Evolutionary conservation across 306 rosid species (phyloP), one percentile per base, ranked within the genome.

Genomic region (Prosopis cineraria): DNA sequence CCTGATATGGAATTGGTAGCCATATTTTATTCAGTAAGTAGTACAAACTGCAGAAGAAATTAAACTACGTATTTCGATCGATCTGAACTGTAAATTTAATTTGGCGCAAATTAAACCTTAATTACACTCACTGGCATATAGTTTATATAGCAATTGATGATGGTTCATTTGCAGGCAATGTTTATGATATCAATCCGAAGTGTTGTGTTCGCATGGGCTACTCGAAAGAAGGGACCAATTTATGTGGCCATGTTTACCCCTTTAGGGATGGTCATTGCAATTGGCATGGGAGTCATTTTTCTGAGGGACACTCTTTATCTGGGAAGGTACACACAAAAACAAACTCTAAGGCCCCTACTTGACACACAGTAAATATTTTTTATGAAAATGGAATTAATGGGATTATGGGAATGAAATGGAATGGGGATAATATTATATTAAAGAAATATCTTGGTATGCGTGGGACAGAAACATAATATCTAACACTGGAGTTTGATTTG

Each of bases 191-290:
- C 86, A 12, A 6, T 77, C 22, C 66, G 84, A 45, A 76, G 69
- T 77, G 73, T 82, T 24, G 62, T 80, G 5, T 0, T 0, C 27
- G 0, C 58, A 43, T 84, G 89, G 89, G 90, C 86, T 45, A 29
- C 75, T 29, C 81, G 87, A 0, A 84, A 67, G 81, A 84, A 84
- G 68, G 93, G 90, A 14, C 85, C 93, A 48, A 27, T 84, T 44
- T 86, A 44, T 76, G 90, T 80, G 31, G 80, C 93, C 2, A 84
- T 82, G 81, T 86, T 86, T 40, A 72, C 0, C 5, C 93, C 90
- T 24, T 60, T 87, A 19, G 83, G 84, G 22, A 58, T 89, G 47
- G 86, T 86, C 66, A 69, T 89, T 66, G 90, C 90, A 41, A 16
- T 89, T 81, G 67, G 14, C 56, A 50, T 84, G 87, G 93, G 93